These are phyloP conservation scores for Bryoerythrophyllum caledonicum DNA, from an alignment of 225 moss, liverwort and hornwort genomes.

Conservation along the genomic window DNA sequence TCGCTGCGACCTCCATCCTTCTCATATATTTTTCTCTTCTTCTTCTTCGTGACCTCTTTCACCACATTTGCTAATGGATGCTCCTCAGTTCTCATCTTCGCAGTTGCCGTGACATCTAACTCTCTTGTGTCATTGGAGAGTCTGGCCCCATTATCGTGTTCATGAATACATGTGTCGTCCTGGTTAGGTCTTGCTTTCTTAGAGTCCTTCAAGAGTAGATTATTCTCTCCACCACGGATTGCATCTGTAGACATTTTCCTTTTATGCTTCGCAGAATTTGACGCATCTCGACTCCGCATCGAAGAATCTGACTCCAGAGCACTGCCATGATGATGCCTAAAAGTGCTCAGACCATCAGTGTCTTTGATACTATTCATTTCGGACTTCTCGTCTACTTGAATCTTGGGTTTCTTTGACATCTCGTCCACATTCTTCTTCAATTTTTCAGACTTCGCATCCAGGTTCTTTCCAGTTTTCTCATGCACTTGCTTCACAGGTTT, in stretches of 20 bases:
- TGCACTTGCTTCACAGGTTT: slow-evolving; percentile 2
- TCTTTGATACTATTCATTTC: neutral
- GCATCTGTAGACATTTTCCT: slow-evolving; percentile 18
- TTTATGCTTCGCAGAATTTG: slow-evolving; percentile 20
- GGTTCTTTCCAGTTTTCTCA: neutral
- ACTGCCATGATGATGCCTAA: slow-evolving; percentile 15
- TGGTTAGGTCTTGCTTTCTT: slow-evolving; percentile 27
- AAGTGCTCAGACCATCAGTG: slow-evolving; percentile 3
- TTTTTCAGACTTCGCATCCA: neutral
- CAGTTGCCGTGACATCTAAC: slow-evolving; percentile 16
- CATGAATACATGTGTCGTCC: neutral
- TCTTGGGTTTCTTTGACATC: neutral
- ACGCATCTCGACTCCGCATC: neutral
- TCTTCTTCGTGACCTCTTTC: slow-evolving; percentile 24
- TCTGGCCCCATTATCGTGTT: slow-evolving; percentile 1
- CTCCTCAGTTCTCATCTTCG: slow-evolving; percentile 14
- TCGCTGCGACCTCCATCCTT: neutral
- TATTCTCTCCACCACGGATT: slow-evolving; percentile 5
- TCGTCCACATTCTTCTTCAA: neutral
- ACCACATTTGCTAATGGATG: slow-evolving; percentile 2
- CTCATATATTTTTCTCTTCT: slow-evolving; percentile 8
- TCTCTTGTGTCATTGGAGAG: slow-evolving; percentile 12
- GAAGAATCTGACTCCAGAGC: slow-evolving; percentile 20
- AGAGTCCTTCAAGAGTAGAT: slow-evolving; percentile 1
- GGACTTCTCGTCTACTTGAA: neutral